These are phyloP conservation scores for Blastocystis sp. DNA, from an alignment of 352 stramenopile species.

Conservation along the genomic window DNA sequence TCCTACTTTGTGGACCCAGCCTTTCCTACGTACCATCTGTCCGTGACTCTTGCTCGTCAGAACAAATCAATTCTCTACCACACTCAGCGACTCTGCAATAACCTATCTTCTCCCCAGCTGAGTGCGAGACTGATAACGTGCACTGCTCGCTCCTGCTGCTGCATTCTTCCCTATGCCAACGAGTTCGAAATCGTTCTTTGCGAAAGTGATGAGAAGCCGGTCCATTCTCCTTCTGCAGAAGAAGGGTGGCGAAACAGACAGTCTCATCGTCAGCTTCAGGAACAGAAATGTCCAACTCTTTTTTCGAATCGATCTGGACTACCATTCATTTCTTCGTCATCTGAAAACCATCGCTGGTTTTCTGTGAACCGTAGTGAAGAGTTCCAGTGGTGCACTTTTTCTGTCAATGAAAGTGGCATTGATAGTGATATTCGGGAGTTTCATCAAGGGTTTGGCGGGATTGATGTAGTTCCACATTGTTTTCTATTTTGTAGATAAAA, in stretches of 20 bases:
- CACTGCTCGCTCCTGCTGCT: background rate
- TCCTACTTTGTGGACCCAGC: background rate
- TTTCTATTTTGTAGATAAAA: background rate
- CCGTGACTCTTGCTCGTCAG: background rate
- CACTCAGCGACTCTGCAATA: background rate
- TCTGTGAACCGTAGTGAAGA: background rate
- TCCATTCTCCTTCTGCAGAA: background rate
- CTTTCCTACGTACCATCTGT: background rate
- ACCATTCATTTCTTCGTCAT: background rate
- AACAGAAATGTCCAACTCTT: background rate
- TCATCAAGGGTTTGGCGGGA: background rate
- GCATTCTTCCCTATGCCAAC: background rate
- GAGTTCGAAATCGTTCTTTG: background rate
- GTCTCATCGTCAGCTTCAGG: background rate
- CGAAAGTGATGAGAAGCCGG: background rate
- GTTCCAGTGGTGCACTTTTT: background rate
- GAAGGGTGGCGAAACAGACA: background rate
- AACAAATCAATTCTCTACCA: background rate
- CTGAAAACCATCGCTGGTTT: background rate
- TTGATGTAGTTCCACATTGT: background rate
- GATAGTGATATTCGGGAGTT: background rate
- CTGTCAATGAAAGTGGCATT: background rate
- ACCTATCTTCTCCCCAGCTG: background rate
- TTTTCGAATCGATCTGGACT: background rate
- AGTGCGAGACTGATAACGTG: background rate